Evolutionary conservation across 768 basidiomycete genomes (phyloP), one percentile per base, ranked within the genome.

Genomic region (Suillus discolor): DNA sequence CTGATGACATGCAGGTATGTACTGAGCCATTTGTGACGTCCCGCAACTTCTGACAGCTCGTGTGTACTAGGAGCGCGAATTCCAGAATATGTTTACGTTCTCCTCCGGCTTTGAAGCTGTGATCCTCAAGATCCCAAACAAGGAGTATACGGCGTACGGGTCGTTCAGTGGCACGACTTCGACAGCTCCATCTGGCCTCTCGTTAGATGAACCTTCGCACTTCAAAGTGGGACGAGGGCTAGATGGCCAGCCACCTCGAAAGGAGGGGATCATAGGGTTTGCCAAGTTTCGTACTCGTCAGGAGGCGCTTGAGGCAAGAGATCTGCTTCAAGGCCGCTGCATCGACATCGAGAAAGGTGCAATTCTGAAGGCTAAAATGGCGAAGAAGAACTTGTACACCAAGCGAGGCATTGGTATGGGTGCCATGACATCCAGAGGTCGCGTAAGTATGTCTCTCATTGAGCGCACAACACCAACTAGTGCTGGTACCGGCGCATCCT

Each of bases 71-170:
- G 97, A 99, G 81, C 94, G 97, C 38, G 97, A 99, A 79, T 99
- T 99, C 78, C 94, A 97, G 77, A 98, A 98, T 75, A 97, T 99
- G 92, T 99, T 99, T 76, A 94, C 96, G 11, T 99, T 99, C 74
- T 94, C 93, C 4, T 80, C 86, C 1, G 97, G 96, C 13, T 99
- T 99, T 72, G 97, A 99, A 77, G 97, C 96, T 31, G 97, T 97
- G 8, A 97, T 96, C 6, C 84, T 99, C 71, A 99, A 97, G 84
- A 94, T 97, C 65, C 97, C 97, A 2, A 94, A 94, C 82, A 91
- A 94, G 79, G 93, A 95, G 72, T 89, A 87, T 68, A 90, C 90
- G 23, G 85, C 90, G 49, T 93, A 92, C 68, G 87, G 87, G 25
- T 81, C 76, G 66, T 74, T 78, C 67, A 72, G 76, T 71, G 77